Evolutionary conservation across 163 green algal species (phyloP), one percentile per base, ranked within the genome.

Genomic region (Trebouxiophyceae sp.): DNA sequence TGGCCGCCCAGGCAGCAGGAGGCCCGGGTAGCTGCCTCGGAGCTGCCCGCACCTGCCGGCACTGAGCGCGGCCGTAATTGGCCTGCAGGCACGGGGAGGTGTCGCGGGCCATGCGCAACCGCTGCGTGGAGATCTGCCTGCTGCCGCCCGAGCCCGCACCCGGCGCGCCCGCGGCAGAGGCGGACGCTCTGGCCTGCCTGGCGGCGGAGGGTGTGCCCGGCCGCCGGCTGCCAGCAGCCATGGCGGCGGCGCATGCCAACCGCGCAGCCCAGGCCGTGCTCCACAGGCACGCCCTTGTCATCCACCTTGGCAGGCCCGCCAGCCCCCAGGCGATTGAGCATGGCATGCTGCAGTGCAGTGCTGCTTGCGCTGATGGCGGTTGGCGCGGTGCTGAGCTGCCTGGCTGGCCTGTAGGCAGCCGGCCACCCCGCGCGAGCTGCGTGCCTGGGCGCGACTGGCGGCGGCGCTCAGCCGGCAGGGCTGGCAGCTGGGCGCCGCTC

Each of bases 101-200:
- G 6, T 97, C 90, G 0, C 75, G 92, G 3, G 94, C 95, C 0
- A 99, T 99, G 95, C 83, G 95, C 50, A 99, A 99, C 72, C 75
- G 95, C 20, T 90, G 93, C 28, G 84, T 97, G 3, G 95, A 99
- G 75, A 69, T 98, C 1, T 98, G 85, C 72, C 61, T 97, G 57
- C 75, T 93, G 65, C 78, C 80, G 33, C 33, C 34, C 7, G 22
- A 28, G 12, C 58, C 58, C 20, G 22, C 4, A 19, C 6, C 20
- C 23, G 31, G 20, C 31, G 23, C 29, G 6, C 12, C 58, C 32
- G 19, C 58, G 31, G 5, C 32, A 50, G 32, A 29, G 31, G 20
- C 20, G 19, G 72, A 87, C 33, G 6, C 67, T 62, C n/a, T 67
- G 54, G 34, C 59, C 8, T 45, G 82, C 29, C 57, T 85, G 31